A percentile compares a stretch with the other conserved stretches of the same genome.
phyloP scores from a whole-genome alignment of 2,329 filamentous ascomycete genomes.

The Talaromyces sp. region DNA sequence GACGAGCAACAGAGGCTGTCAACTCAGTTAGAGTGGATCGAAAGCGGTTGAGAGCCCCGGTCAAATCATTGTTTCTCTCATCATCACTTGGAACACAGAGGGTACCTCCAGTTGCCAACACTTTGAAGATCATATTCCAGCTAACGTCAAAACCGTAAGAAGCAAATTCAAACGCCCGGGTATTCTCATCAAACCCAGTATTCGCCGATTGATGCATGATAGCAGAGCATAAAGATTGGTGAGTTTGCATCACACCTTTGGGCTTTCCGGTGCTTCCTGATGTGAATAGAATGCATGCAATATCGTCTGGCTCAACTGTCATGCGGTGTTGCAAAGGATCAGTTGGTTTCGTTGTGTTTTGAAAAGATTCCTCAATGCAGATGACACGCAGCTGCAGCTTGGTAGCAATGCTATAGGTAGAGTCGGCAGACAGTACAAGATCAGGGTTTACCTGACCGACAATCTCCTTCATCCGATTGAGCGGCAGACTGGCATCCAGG shows the following conservation, averaged over 20 bases:
- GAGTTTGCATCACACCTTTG: slow-evolving; percentile 46
- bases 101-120: slow-evolving; percentile 46
- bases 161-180: slow-evolving; percentile 39
- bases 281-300: slow-evolving; percentile 12
- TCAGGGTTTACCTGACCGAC: background rate
- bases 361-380: background rate
- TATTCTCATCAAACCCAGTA: slow-evolving; percentile 47
- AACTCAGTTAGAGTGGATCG: slow-evolving; percentile 51
- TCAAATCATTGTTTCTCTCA: slow-evolving; percentile 44
- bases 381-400: background rate
- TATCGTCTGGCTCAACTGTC: background rate
- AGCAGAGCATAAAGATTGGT: slow-evolving; percentile 55
- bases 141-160: slow-evolving; percentile 33
- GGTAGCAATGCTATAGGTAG: background rate
- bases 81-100: slow-evolving; percentile 51
- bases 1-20: slow-evolving; percentile 52
- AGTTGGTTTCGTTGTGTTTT: background rate
- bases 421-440: background rate
- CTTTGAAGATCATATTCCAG: slow-evolving; percentile 45
- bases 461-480: background rate
- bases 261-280: slow-evolving; percentile 14
- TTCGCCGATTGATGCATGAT: slow-evolving; percentile 45
- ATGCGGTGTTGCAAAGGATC: background rate
- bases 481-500: background rate
- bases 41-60: slow-evolving; percentile 12